Conservation (phyloP, 805 yeast genomes). For the Candida ficus region DNA sequence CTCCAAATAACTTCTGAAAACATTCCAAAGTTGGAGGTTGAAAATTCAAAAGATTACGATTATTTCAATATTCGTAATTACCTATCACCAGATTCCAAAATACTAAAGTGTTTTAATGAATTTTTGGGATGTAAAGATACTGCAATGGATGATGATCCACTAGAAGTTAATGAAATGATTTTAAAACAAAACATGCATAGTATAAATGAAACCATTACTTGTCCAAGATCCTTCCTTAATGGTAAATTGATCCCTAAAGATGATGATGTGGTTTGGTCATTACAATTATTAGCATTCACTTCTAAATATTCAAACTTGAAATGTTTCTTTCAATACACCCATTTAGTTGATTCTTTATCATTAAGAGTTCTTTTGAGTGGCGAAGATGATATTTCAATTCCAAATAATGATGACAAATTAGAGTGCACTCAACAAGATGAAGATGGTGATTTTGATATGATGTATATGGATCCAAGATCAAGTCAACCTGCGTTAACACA, state of each 20-base stretch:
- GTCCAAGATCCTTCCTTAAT: slow-evolving; percentile 51
- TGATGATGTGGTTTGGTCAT: slow-evolving; percentile 91
- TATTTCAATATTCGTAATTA: slow-evolving; percentile 2
- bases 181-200: slow-evolving; percentile 15
- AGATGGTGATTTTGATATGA: slow-evolving; percentile 29
- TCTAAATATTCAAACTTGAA: slow-evolving; percentile 85
- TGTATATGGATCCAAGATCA: not conserved
- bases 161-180: slow-evolving; percentile 9
- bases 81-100: not conserved
- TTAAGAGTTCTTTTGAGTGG: slow-evolving; percentile 33
- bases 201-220: slow-evolving; percentile 25
- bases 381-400: not conserved
- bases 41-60: slow-evolving; percentile 1
- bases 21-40: not conserved
- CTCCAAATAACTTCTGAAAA: not conserved
- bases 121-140: not conserved
- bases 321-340: slow-evolving; percentile 66
- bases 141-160: not conserved
- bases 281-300: slow-evolving; percentile 87
- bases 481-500: not conserved
- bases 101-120: not conserved
- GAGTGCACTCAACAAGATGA: slow-evolving; percentile 29
- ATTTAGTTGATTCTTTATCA: slow-evolving; percentile 68
- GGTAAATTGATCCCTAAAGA: slow-evolving; percentile 86
- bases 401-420: no score